These are phyloP conservation scores for Chrysoporthe deuterocubensis DNA, from an alignment of 2,329 filamentous ascomycete species.

Conservation along the genomic window DNA sequence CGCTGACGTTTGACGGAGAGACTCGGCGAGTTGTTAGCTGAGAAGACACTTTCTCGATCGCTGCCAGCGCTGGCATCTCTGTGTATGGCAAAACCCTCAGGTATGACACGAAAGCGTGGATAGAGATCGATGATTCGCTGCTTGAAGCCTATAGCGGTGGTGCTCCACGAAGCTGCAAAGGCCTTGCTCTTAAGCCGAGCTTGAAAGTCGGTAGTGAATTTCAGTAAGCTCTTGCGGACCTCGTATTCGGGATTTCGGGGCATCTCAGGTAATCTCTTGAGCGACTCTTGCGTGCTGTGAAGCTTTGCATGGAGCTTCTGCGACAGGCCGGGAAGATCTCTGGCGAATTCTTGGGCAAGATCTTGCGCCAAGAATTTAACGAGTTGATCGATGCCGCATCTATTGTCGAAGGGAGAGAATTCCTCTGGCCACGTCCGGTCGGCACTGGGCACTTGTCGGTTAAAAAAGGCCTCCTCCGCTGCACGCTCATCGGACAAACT, in stretches of 20 bases:
- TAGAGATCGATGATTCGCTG: constrained; percentile 51
- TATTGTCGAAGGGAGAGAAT: constrained; percentile 52
- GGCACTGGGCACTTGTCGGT: constrained; percentile 33
- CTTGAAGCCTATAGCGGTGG: constrained; percentile 56
- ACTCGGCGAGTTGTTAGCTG: constrained; percentile 31
- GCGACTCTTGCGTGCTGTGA: constrained; percentile 53
- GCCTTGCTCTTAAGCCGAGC: constrained; percentile 55
- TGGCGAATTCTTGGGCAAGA: constrained; percentile 57
- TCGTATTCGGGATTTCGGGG: constrained; percentile 70
- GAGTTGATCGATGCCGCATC: constrained; percentile 58
- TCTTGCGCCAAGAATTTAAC: constrained; percentile 57
- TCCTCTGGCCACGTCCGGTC: constrained; percentile 50
- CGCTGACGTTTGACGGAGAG: constrained; percentile 22
- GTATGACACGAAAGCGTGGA: constrained; percentile 48
- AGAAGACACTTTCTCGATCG: constrained; percentile 45
- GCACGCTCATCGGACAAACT: constrained; percentile 48
- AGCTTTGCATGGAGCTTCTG: constrained; percentile 57
- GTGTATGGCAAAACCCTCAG: constrained; percentile 34
- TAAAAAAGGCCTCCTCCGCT: constrained; percentile 59
- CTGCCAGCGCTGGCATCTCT: constrained; percentile 37
- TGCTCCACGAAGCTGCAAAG: constrained; percentile 51
- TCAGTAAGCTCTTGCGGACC: constrained; percentile 62
- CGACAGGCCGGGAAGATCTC: constrained; percentile 49
- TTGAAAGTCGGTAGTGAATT: constrained; percentile 59
- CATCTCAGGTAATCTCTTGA: constrained; percentile 67